Conservation (phyloP, 1,284 basidiomycete species). For the Fomitopsis schrenkii region DNA sequence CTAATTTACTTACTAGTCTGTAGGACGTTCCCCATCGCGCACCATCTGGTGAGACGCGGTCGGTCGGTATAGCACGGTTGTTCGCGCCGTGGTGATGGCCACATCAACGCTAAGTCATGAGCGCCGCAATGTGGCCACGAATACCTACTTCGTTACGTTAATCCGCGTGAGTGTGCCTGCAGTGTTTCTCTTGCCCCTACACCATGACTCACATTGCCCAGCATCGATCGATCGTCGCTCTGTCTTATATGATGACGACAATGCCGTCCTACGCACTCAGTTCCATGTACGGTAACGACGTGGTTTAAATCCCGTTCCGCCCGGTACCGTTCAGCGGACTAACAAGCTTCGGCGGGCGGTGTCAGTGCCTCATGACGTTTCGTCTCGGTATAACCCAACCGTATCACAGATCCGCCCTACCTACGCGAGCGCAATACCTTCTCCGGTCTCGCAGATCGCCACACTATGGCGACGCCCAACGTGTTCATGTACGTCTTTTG, state of each 20-base stretch:
- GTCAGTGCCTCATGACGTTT: neutral
- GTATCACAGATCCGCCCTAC: neutral
- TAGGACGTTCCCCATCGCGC: neutral
- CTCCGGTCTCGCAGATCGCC: neutral
- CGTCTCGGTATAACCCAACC: neutral
- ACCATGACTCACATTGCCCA: neutral
- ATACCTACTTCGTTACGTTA: neutral
- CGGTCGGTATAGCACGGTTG: neutral
- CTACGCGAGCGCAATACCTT: neutral
- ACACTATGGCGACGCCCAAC: neutral
- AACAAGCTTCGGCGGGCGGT: neutral
- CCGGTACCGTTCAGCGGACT: neutral
- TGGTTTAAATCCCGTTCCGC: neutral
- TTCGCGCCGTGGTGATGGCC: neutral
- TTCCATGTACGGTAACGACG: neutral
- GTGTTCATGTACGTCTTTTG: neutral
- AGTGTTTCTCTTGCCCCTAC: neutral
- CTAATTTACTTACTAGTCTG: neutral
- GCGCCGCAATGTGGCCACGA: neutral
- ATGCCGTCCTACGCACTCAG: neutral
- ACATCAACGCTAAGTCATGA: neutral
- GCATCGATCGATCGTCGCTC: constrained; percentile 1
- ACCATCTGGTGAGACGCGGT: neutral
- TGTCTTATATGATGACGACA: neutral
- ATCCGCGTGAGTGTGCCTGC: neutral